These are phyloP conservation scores for Blastobotrys proliferans DNA, from an alignment of 1,139 yeast species.

Conservation along the genomic window DNA sequence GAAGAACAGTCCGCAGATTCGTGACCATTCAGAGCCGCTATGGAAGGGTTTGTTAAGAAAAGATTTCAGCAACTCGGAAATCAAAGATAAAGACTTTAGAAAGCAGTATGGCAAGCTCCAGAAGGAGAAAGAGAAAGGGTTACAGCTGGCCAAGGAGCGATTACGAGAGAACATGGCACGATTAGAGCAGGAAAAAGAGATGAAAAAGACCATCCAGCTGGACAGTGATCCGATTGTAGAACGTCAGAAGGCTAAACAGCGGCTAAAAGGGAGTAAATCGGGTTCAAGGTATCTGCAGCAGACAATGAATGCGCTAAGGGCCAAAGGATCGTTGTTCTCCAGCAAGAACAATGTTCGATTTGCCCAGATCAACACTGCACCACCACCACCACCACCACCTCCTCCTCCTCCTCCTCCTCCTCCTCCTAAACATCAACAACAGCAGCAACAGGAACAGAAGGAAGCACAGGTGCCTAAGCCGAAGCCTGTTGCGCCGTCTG, in stretches of 20 bases:
- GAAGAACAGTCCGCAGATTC: slow-evolving; percentile 26
- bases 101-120: slow-evolving; percentile 23
- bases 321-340: slow-evolving; percentile 29
- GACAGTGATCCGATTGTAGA: slow-evolving; percentile 26
- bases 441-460: not conserved
- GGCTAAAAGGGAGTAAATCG: slow-evolving; percentile 17
- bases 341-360: slow-evolving; percentile 24
- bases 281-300: slow-evolving; percentile 19
- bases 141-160: slow-evolving; percentile 27
- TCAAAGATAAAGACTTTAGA: slow-evolving; percentile 21
- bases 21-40: slow-evolving; percentile 21
- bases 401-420: not conserved
- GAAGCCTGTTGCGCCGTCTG: not conserved
- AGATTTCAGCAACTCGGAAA: slow-evolving; percentile 28
- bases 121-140: slow-evolving; percentile 25
- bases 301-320: slow-evolving; percentile 9
- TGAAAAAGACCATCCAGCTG: slow-evolving; percentile 26
- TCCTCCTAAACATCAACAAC: not conserved
- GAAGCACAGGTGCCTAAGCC: not conserved
- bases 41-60: slow-evolving; percentile 26
- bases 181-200: slow-evolving; percentile 25
- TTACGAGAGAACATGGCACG: slow-evolving; percentile 24
- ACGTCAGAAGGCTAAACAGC: slow-evolving; percentile 17
- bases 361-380: slow-evolving; percentile 8
- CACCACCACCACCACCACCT: not conserved